Base-by-base conservation (phyloP, 2,329 filamentous ascomycete species). In the Pseudophaeomoniella oleicola region DNA sequence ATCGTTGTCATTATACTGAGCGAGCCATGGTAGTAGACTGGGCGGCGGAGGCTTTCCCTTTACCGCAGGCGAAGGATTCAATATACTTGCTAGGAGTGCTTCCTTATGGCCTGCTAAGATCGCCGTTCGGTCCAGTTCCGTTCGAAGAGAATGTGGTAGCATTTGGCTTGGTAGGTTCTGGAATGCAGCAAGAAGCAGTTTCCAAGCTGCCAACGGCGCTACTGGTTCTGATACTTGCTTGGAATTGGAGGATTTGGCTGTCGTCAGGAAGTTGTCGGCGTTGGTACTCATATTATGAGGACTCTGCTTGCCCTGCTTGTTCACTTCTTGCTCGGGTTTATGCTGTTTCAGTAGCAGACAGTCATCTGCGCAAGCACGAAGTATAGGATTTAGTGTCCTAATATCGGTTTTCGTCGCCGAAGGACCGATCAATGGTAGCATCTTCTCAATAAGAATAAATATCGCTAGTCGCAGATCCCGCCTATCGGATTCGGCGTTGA, bases 1-100 rank as follows among this genome's bases (percentile, higher is more conserved):
- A 31, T 30, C 39, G 12, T 69, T 71, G 39, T 72, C 64, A 35
- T 78, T 71, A 9, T 67, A 55, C 37, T 76, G 70, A 5, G 75
- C 72, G 16, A 94, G 62, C 48, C 93, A 81, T 0, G 88, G 87
- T 34, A 94, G 58, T 34, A 94, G 78, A 53, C 79, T 90, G 17
- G 81, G 68, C 41, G 76, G 72, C 36, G 73, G 70, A 29, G 60
- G 63, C 44, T 73, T 65, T 30, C 78, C 71, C 51, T 76, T 68
- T 49, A 72, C 63, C 50, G 76, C 64, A 43, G 75, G 61, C 55
- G 77, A 73, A 1, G 85, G 83, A 55, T 90, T 85, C 40, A 94
- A 63, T 10, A 92, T 76, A 53, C 84, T 88, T 4, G 85, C 75
- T 9, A 90, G 51, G 71, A 94, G 82, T 30, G 81, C 79, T 19